phyloP scores from a whole-genome alignment of 2,329 filamentous ascomycete species.

The Blastomyces percursus region DNA sequence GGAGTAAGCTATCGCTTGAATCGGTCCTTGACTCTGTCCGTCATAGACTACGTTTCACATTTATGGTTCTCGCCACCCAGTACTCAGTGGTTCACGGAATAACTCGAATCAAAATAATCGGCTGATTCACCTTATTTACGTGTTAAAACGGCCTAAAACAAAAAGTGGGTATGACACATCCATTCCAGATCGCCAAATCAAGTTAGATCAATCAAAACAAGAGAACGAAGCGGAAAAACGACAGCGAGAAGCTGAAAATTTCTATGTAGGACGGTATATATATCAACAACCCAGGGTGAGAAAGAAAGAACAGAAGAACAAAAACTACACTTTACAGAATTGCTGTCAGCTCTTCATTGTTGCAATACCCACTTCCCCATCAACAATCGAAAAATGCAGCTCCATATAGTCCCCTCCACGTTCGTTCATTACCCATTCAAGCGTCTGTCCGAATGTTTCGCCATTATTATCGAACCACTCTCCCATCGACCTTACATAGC shows the following conservation, averaged over 20 bases:
- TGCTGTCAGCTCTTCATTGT: slow-evolving; percentile 7
- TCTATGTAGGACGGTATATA: background rate
- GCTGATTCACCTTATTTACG: background rate
- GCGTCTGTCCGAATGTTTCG: slow-evolving; percentile 50
- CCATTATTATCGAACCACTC: slow-evolving; percentile 56
- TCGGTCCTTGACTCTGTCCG: too few relatives aligned
- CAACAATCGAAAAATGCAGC: slow-evolving; percentile 22
- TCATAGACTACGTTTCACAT: too few relatives aligned
- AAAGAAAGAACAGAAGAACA: background rate
- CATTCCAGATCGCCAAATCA: background rate
- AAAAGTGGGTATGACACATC: background rate
- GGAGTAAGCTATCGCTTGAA: too few relatives aligned
- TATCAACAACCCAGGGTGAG: background rate
- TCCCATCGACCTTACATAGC: slow-evolving; percentile 41
- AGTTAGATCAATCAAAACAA: background rate
- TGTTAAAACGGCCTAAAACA: background rate
- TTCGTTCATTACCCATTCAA: slow-evolving; percentile 46
- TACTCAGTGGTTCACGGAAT: background rate
- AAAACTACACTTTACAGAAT: background rate
- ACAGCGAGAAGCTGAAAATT: background rate
- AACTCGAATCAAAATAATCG: background rate
- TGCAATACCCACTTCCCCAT: slow-evolving; percentile 25
- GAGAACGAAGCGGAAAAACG: background rate
- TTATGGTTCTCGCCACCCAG: too few relatives aligned
- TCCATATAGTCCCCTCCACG: slow-evolving; percentile 42